Percentiles rank a stretch among this genome's conserved stretches.
phyloP scores from a whole-genome alignment of 768 basidiomycete genomes.

The Sarcodon aspratus region DNA sequence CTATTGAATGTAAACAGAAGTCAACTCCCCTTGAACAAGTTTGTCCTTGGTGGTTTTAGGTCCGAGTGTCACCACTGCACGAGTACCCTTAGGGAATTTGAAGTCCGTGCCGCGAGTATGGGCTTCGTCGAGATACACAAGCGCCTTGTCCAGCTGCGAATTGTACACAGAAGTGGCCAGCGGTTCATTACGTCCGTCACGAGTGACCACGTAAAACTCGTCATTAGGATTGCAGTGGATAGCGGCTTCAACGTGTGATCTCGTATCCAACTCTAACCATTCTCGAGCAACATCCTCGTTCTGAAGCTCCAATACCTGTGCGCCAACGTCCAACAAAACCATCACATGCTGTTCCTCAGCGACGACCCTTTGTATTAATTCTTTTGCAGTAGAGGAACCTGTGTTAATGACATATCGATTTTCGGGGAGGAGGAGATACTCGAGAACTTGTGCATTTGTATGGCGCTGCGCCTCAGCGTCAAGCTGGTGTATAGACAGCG shows the following conservation, averaged over 20 bases:
- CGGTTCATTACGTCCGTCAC: conserved; percentile 22
- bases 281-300: conserved; percentile 26
- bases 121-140: conserved; percentile 42
- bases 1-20: too few relatives aligned
- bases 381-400: conserved; percentile 18
- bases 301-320: conserved; percentile 40
- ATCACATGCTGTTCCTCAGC: too few relatives aligned
- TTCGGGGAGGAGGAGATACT: too few relatives aligned
- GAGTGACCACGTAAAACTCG: conserved; percentile 22
- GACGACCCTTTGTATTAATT: conserved; percentile 21
- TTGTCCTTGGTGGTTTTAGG: conserved; percentile 41
- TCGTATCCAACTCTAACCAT: too few relatives aligned
- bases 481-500: conserved; percentile 21
- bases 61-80: conserved; percentile 38
- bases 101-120: conserved; percentile 44
- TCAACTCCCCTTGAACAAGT: conserved; percentile 31
- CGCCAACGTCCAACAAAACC: conserved; percentile 44
- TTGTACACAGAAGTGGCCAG: conserved; percentile 26
- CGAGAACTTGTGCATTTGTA: too few relatives aligned
- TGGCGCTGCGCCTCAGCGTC: conserved; percentile 18
- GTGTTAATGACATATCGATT: too few relatives aligned
- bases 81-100: conserved; percentile 29
- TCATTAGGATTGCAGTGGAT: conserved; percentile 27
- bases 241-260: conserved; percentile 28
- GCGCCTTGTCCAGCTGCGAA: conserved; percentile 23